Evolutionary conservation across 805 yeast genomes (phyloP).

Genomic region (Monosporozyma siamensis): DNA sequence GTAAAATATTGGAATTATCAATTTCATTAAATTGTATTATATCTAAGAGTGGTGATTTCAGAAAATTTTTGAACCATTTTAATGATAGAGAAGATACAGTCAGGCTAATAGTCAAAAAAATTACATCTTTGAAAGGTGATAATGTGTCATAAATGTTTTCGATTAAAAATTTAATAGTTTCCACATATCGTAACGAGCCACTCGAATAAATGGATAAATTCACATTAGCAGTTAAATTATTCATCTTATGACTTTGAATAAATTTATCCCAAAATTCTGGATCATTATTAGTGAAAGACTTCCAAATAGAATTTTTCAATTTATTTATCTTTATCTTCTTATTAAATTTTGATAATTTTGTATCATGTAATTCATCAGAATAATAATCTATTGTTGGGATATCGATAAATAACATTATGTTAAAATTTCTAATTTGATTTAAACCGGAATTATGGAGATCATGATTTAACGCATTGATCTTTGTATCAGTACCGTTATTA

Average conservation of each 20-base stretch:
- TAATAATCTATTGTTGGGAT: conserved; percentile 30
- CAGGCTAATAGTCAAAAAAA: conserved; percentile 14
- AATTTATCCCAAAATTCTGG: conserved; percentile 16
- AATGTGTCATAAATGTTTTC: conserved; percentile 17
- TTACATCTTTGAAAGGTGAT: not conserved
- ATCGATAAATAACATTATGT: conserved; percentile 24
- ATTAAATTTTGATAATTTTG: conserved; percentile 22
- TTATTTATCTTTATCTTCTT: conserved; percentile 25
- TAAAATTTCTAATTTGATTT: conserved; percentile 6
- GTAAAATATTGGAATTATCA: too few species aligned
- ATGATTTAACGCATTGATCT: not conserved
- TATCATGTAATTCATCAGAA: conserved; percentile 24
- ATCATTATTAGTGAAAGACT: conserved; percentile 21
- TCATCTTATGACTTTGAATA: conserved; percentile 2
- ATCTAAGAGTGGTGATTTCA: conserved; percentile 14
- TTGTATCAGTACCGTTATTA: not conserved
- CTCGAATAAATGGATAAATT: conserved; percentile 17
- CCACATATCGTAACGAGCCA: conserved; percentile 29
- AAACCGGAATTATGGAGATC: not conserved
- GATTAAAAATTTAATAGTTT: conserved; percentile 25
- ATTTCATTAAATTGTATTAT: conserved; percentile 14
- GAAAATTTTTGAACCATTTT: conserved; percentile 28
- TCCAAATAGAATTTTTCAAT: conserved; percentile 19
- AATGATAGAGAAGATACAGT: conserved; percentile 24
- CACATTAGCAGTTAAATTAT: not conserved